These are phyloP conservation scores for Coelastrella sp. DNA, from an alignment of 139 green algal genomes.

Conservation along the genomic window DNA sequence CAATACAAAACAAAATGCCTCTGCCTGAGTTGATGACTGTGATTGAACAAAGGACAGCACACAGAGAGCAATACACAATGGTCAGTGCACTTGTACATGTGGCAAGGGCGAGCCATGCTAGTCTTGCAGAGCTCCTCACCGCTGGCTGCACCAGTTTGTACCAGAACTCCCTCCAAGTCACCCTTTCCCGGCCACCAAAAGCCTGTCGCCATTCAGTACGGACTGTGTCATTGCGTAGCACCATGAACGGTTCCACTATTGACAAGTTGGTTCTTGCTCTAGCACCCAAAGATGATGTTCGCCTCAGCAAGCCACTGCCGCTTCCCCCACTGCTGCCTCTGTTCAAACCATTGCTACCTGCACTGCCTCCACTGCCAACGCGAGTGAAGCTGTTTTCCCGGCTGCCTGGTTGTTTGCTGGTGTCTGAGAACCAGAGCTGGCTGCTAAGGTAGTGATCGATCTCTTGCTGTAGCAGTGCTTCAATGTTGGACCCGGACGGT, in stretches of 20 bases:
- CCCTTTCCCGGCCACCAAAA: conserved; percentile 34
- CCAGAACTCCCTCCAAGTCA: conserved; percentile 47
- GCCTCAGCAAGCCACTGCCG: background rate
- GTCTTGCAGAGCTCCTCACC: no score
- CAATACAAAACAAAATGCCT: no score
- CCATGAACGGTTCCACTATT: conserved; percentile 38
- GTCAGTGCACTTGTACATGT: no score
- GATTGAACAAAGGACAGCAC: no score
- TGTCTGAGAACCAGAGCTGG: conserved; percentile 18
- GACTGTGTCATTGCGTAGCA: conserved; percentile 33
- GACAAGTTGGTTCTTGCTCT: background rate
- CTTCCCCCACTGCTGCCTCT: background rate
- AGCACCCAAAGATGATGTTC: background rate
- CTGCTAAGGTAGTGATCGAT: conserved; percentile 25
- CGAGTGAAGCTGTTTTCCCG: conserved; percentile 20
- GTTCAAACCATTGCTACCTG: background rate
- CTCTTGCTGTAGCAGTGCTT: conserved; percentile 30
- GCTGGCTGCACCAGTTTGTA: conserved; percentile 47
- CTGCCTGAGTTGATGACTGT: no score
- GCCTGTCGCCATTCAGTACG: conserved; percentile 19
- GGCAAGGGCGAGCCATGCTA: no score
- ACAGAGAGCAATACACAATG: no score
- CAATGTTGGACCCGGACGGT: conserved; percentile 26
- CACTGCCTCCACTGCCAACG: background rate
- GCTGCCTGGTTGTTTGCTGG: background rate